phyloP scores from a whole-genome alignment of 768 basidiomycete species.

The Russula compacta region DNA sequence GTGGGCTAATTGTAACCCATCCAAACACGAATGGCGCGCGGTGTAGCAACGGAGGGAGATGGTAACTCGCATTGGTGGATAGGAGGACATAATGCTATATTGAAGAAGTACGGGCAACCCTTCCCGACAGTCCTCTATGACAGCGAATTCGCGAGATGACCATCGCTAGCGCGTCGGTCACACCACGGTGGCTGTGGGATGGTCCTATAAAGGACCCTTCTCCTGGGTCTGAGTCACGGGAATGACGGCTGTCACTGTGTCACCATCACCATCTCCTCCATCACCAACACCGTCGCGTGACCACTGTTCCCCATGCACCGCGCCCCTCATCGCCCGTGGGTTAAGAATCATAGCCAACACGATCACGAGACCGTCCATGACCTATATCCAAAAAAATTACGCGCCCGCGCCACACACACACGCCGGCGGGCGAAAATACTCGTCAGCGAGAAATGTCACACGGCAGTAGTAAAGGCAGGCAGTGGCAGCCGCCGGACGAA shows the following conservation, averaged over 20 bases:
- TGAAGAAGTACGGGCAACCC: neutral
- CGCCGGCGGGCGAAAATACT: neutral
- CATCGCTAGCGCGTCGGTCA: neutral
- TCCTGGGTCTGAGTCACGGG: neutral
- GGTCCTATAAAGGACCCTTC: neutral
- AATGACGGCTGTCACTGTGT: neutral
- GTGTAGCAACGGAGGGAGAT: too few species aligned
- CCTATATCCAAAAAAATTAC: slow-evolving; percentile 25
- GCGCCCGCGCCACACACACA: neutral
- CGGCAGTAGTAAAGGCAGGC: neutral
- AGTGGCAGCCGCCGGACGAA: slow-evolving; percentile 21
- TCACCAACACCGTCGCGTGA: neutral
- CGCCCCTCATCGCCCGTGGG: slow-evolving; percentile 36
- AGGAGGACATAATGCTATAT: neutral
- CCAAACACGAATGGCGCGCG: neutral
- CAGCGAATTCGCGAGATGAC: too few species aligned
- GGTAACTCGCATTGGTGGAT: neutral
- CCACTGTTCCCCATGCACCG: neutral
- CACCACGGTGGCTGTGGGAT: neutral
- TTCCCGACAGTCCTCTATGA: neutral
- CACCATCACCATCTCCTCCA: neutral
- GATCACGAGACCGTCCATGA: slow-evolving; percentile 54
- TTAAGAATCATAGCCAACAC: slow-evolving; percentile 58
- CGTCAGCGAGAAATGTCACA: neutral
- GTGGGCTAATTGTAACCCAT: slow-evolving; percentile 6